Evolutionary conservation across 164 flowering plant species (phyloP).

Genomic region (Magnolia sinica): DNA sequence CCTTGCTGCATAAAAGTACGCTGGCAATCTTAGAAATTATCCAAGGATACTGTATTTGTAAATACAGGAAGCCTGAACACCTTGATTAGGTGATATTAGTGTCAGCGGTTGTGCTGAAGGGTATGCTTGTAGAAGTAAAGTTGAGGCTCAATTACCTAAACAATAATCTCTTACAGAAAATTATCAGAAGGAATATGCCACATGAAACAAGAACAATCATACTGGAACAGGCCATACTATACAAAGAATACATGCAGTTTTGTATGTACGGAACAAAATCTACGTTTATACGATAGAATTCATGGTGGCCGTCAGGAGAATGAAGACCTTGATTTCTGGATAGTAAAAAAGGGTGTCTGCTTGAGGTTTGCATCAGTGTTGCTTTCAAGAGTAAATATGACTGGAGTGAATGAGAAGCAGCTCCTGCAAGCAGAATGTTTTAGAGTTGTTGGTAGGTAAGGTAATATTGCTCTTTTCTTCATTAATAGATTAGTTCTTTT

Average conservation of each 20-base stretch:
- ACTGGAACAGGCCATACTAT: neutral
- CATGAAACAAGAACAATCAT: neutral
- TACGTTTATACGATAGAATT: neutral
- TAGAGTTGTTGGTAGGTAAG: neutral
- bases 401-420: neutral
- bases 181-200: neutral
- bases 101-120: constrained; percentile 4
- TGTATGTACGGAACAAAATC: neutral
- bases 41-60: no score
- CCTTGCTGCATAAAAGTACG: constrained; percentile 30
- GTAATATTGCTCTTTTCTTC: neutral
- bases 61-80: constrained; percentile 1
- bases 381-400: neutral
- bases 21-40: neutral
- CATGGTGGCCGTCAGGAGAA: neutral
- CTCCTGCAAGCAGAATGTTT: neutral
- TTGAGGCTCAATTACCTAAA: constrained; percentile 3
- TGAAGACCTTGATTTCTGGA: neutral
- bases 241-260: neutral
- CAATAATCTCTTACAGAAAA: constrained; percentile 4
- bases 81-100: constrained; percentile 8
- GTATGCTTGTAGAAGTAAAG: constrained; percentile 7
- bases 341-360: neutral
- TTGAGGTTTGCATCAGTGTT: neutral
- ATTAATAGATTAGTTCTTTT: neutral